These are phyloP conservation scores for Vitis hybrid DNA, from an alignment of 177 flowering plant genomes.

Conservation along the genomic window DNA sequence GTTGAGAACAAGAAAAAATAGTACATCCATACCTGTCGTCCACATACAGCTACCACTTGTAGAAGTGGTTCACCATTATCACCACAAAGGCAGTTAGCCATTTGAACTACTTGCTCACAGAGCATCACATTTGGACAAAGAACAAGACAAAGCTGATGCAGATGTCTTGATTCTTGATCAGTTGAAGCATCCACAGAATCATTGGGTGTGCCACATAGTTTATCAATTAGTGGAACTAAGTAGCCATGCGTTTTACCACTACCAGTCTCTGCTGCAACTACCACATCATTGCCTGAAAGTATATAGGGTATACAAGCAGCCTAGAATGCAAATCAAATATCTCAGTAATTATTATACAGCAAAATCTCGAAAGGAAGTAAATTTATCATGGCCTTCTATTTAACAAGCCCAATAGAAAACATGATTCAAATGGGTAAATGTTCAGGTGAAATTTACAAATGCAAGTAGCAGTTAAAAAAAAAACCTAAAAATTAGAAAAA, in stretches of 20 bases:
- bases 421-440: too few relatives aligned
- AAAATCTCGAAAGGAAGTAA: not conserved
- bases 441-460: too few relatives aligned
- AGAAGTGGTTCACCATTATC: conserved; percentile 71
- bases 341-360: not conserved
- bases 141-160: conserved; percentile 51
- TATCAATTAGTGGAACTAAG: conserved; percentile 74
- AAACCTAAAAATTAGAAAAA: too few relatives aligned
- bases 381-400: too few relatives aligned
- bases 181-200: conserved; percentile 9
- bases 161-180: conserved; percentile 14
- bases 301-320: conserved; percentile 74
- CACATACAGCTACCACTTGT: conserved; percentile 69
- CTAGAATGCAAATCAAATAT: conserved; percentile 36
- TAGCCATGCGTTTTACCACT: conserved; percentile 97
- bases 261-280: conserved; percentile 98
- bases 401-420: too few relatives aligned
- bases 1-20: not conserved
- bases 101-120: conserved; percentile 91
- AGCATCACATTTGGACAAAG: conserved; percentile 95
- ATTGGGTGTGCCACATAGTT: conserved; percentile 27
- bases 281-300: conserved; percentile 76
- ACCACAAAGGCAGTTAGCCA: conserved; percentile 66
- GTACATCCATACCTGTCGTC: conserved; percentile 60
- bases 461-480: too few relatives aligned